Conservation (phyloP, 2,329 filamentous ascomycete species). For the Fusarium sp. region DNA sequence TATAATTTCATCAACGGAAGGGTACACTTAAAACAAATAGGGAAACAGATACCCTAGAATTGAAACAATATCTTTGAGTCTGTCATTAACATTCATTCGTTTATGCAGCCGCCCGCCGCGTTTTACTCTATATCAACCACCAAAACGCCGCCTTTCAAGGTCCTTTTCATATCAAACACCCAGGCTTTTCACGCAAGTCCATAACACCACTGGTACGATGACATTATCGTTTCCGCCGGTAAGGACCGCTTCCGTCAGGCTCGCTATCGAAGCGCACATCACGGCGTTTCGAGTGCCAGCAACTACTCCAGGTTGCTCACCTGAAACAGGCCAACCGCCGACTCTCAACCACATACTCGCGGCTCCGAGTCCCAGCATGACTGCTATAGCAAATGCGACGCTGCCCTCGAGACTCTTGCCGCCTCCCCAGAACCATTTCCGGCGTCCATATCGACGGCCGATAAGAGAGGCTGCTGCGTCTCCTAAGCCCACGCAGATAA, state of each 20-base stretch:
- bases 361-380: slow-evolving; percentile 78
- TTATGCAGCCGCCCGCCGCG: slow-evolving; percentile 26
- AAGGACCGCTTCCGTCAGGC: slow-evolving; percentile 92
- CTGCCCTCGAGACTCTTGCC: slow-evolving; percentile 95
- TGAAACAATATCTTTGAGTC: slow-evolving; percentile 9
- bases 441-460: slow-evolving; percentile 84
- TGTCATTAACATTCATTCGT: slow-evolving; percentile 46
- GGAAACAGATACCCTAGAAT: slow-evolving; percentile 4
- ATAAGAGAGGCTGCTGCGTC: slow-evolving; percentile 94
- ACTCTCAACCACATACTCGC: slow-evolving; percentile 80
- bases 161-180: slow-evolving; percentile 60
- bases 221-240: slow-evolving; percentile 99
- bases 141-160: slow-evolving; percentile 33
- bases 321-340: slow-evolving; percentile 77
- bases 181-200: slow-evolving; percentile 89
- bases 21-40: slow-evolving; percentile 34
- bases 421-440: slow-evolving; percentile 97
- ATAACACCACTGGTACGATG: slow-evolving; percentile 91
- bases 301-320: slow-evolving; percentile 55
- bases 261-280: slow-evolving; percentile 82
- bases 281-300: slow-evolving; percentile 72
- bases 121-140: slow-evolving; percentile 19
- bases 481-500: slow-evolving; percentile 94
- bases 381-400: slow-evolving; percentile 83
- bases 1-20: slow-evolving; percentile 19